Conservation (phyloP, 257 asterid species). For the Cordia subcordata region DNA sequence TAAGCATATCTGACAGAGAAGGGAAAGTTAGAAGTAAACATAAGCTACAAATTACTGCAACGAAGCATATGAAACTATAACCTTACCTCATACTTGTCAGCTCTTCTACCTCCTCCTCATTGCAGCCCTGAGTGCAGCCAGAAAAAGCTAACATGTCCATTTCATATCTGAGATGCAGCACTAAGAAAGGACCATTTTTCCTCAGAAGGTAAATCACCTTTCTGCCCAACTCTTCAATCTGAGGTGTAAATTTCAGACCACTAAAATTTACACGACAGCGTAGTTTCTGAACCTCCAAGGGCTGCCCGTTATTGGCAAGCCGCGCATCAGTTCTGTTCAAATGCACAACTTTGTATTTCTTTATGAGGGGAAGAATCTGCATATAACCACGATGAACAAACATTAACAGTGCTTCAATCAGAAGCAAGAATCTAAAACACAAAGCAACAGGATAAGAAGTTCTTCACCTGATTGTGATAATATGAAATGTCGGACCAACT, state of each 20-base stretch:
- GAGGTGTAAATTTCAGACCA: slow-evolving; percentile 30
- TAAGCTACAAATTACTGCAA: not conserved
- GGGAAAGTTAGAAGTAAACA: not conserved
- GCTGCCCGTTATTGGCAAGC: slow-evolving; percentile 32
- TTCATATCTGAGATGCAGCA: slow-evolving; percentile 36
- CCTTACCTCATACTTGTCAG: slow-evolving; percentile 33
- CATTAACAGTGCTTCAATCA: slow-evolving; percentile 1
- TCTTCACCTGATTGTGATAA: slow-evolving; percentile 52
- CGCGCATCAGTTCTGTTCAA: slow-evolving; percentile 37
- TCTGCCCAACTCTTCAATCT: slow-evolving; percentile 29
- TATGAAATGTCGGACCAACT: slow-evolving; percentile 75
- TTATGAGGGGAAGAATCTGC: slow-evolving; percentile 35
- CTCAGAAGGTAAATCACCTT: slow-evolving; percentile 27
- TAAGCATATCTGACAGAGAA: slow-evolving; percentile 21
- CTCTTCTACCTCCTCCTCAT: slow-evolving; percentile 24
- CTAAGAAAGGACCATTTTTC: slow-evolving; percentile 33
- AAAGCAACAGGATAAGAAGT: not conserved
- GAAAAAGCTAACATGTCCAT: slow-evolving; percentile 41
- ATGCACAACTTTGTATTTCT: slow-evolving; percentile 29
- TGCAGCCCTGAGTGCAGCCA: slow-evolving; percentile 37
- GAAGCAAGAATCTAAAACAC: not conserved
- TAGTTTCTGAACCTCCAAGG: slow-evolving; percentile 30
- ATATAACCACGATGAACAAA: slow-evolving; percentile 2
- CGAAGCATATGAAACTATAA: not conserved
- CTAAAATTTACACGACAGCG: slow-evolving; percentile 32